Conservation (phyloP, 345 rosid species). For the Noccaea bulbosa region DNA sequence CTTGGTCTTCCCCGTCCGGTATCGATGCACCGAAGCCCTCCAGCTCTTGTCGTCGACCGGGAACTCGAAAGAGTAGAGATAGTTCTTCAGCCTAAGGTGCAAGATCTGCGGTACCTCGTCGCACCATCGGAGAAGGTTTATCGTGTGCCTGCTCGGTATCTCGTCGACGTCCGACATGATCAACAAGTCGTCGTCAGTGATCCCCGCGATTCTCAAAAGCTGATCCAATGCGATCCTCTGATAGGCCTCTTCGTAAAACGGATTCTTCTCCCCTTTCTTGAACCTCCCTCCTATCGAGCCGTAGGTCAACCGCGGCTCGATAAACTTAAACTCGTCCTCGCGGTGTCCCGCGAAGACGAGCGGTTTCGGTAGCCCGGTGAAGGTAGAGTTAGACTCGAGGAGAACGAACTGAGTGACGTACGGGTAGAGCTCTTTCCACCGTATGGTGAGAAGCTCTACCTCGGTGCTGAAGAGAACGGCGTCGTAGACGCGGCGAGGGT, state of each 20-base stretch:
- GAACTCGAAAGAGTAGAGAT: slow-evolving; percentile 86
- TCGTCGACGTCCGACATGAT: slow-evolving; percentile 92
- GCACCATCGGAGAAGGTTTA: slow-evolving; percentile 85
- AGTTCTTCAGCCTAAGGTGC: slow-evolving; percentile 78
- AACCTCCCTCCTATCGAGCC: slow-evolving; percentile 79
- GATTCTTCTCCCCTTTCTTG: slow-evolving; percentile 78
- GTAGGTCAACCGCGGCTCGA: slow-evolving; percentile 75
- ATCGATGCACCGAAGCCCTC: slow-evolving; percentile 87
- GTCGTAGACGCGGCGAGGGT: slow-evolving; percentile 83
- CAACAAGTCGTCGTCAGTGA: slow-evolving; percentile 77
- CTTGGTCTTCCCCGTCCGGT: slow-evolving; percentile 60
- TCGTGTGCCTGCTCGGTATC: slow-evolving; percentile 86
- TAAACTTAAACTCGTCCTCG: slow-evolving; percentile 60
- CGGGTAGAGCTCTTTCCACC: slow-evolving; percentile 86
- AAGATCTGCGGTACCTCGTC: slow-evolving; percentile 70
- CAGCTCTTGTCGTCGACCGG: slow-evolving; percentile 74
- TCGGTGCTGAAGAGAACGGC: slow-evolving; percentile 85
- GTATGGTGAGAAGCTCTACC: slow-evolving; percentile 66
- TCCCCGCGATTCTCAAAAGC: slow-evolving; percentile 70
- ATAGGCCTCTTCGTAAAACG: slow-evolving; percentile 81
- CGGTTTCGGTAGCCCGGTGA: slow-evolving; percentile 69
- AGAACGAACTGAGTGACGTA: slow-evolving; percentile 78
- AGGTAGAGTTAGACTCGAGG: slow-evolving; percentile 81
- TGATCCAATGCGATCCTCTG: slow-evolving; percentile 81
- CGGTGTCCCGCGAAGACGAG: slow-evolving; percentile 62